Percentiles rank a stretch among this genome's conserved stretches.
Evolutionary conservation across 2,329 filamentous ascomycete species (phyloP).

Genomic region (Trichophyton benhamiae): DNA sequence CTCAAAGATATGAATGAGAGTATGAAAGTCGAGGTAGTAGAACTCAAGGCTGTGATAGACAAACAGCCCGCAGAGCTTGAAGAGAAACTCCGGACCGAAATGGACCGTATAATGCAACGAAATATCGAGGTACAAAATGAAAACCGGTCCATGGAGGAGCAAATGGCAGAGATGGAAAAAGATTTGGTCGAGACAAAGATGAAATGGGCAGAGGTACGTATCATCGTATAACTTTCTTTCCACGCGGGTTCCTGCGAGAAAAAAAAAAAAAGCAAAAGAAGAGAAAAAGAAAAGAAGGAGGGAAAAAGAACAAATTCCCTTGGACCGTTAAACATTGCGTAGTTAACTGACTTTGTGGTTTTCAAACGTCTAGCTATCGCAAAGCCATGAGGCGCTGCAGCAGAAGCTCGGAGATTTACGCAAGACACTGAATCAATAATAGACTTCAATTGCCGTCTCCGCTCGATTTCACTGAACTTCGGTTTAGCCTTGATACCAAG

Average conservation of each 20-base stretch:
- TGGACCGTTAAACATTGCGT: neutral
- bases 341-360: neutral
- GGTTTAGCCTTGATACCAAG: neutral
- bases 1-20: slow-evolving; percentile 82
- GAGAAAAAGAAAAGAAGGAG: neutral
- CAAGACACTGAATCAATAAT: slow-evolving; percentile 37
- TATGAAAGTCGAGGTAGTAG: slow-evolving; percentile 69
- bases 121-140: slow-evolving; percentile 91
- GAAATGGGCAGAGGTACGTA: slow-evolving; percentile 80
- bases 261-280: neutral
- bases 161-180: slow-evolving; percentile 82
- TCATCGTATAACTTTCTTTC: neutral
- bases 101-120: slow-evolving; percentile 81
- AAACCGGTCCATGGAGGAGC: slow-evolving; percentile 77
- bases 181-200: slow-evolving; percentile 88
- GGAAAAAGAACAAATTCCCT: neutral
- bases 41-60: slow-evolving; percentile 76
- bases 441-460: neutral
- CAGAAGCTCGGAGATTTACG: slow-evolving; percentile 66
- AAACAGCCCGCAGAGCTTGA: slow-evolving; percentile 84
- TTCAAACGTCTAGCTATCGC: slow-evolving; percentile 46
- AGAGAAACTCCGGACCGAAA: slow-evolving; percentile 64
- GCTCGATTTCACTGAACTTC: neutral
- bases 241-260: neutral
- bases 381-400: slow-evolving; percentile 55